Evolutionary conservation across 345 rosid genomes (phyloP), one percentile per base, ranked within the genome.

Genomic region (Pelargonium nanum): DNA sequence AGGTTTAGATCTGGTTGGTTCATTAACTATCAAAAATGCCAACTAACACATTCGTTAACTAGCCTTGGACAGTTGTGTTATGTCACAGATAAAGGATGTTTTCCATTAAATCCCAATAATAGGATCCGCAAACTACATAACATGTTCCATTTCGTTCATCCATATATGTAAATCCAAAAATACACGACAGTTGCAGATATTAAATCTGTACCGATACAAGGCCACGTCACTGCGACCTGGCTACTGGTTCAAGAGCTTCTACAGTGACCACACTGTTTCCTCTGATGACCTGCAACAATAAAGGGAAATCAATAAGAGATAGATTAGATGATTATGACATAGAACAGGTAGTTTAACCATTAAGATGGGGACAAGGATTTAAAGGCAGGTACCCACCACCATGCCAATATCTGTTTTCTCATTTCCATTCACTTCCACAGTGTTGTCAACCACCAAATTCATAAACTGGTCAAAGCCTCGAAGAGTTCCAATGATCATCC

Each of bases 391-490:
- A 63, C 72, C 48, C 64, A 69, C 72, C 72, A 69, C 72, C 66
- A 62, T 69, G 44, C 72, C 72, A 0, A 69, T 63, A 56, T 69
- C 72, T 8, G 19, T 69, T 48, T 54, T 63, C 64, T 69, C 72
- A 32, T 69, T 69, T 55, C 72, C 72, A 52, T 63, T 69, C 68
- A 69, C 62, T 65, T 69, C 78, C 19, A 69, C 60, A 15, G 72
- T 69, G 63, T 69, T 62, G 32, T 69, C 72, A 57, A 69, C 58
- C 58, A 69, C 72, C n/a, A 69, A 53, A 64, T 69, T 69, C 72
- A 69, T 69, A 53, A 69, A 69, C 61, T 69, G 72, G 63, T 69
- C 72, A 17, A 69, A 69, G 22, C 72, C 72, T 63, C 72, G 72
- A 7, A 69, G 68, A 0, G 68, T 63, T 58, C 72, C 72, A 48